These are phyloP conservation scores for Diaporthe citri DNA, from an alignment of 2,329 filamentous ascomycete species.

Conservation along the genomic window DNA sequence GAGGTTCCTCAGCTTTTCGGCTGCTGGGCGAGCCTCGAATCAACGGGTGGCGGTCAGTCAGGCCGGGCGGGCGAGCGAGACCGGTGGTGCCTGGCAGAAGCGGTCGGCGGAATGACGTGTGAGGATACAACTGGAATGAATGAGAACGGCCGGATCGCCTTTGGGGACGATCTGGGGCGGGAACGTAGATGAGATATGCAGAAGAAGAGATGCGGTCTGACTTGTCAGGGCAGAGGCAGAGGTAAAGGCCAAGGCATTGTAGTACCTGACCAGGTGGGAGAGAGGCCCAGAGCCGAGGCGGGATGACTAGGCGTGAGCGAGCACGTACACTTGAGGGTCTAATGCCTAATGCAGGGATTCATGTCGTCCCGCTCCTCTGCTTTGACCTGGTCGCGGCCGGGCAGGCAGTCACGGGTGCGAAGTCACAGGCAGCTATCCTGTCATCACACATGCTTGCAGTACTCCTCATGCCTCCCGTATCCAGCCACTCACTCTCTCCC, in stretches of 20 bases:
- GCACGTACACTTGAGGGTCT: conserved; percentile 26
- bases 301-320: conserved; percentile 16
- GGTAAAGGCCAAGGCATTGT: conserved; percentile 21
- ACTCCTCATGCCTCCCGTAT: not conserved
- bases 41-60: conserved; percentile 17
- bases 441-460: not conserved
- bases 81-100: conserved; percentile 3
- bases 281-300: not conserved
- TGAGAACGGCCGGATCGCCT: conserved; percentile 16
- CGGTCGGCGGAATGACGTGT: conserved; percentile 34
- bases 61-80: not conserved
- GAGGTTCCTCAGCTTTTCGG: conserved; percentile 41
- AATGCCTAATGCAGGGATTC: conserved; percentile 33
- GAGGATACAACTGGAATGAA: conserved; percentile 1
- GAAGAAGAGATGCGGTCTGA: not conserved
- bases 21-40: conserved; percentile 34
- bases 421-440: conserved; percentile 12
- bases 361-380: not conserved
- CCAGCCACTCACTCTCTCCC: not conserved
- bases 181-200: conserved; percentile 3
- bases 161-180: not conserved
- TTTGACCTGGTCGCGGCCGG: conserved; percentile 20
- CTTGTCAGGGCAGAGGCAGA: conserved; percentile 7
- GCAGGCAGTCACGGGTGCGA: conserved; percentile 24
- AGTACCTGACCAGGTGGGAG: conserved; percentile 1